Conservation (phyloP, 495 filamentous ascomycete species). For the Podospora fimiseda region DNA sequence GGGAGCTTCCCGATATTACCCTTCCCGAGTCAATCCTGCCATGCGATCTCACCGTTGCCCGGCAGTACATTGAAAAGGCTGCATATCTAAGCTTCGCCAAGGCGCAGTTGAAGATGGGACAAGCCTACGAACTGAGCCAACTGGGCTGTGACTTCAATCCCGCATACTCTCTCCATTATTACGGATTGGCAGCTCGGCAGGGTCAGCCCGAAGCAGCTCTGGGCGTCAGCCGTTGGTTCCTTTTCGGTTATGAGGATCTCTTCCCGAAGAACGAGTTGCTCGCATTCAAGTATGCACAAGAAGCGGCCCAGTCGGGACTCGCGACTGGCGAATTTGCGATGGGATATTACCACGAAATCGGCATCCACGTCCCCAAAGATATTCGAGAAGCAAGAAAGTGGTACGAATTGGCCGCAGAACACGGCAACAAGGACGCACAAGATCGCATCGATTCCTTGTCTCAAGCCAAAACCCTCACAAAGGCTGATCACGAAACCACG, state of each 20-base stretch:
- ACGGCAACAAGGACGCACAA: constrained; percentile 86
- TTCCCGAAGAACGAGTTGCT: constrained; percentile 94
- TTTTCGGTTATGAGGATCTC: constrained; percentile 84
- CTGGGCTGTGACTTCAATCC: constrained; percentile 94
- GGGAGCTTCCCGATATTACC: constrained; percentile 80
- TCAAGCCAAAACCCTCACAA: constrained; percentile 77
- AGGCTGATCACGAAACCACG: constrained; percentile 86
- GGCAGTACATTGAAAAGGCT: constrained; percentile 90
- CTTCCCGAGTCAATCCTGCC: constrained; percentile 67
- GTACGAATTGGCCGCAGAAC: constrained; percentile 85
- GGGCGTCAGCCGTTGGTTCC: constrained; percentile 97
- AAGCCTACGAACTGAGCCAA: constrained; percentile 89
- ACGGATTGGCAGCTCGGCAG: constrained; percentile 85
- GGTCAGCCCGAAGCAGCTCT: constrained; percentile 86
- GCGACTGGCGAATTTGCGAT: constrained; percentile 93
- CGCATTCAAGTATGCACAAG: constrained; percentile 82
- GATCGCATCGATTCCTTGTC: constrained; percentile 77
- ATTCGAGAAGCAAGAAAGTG: constrained; percentile 77
- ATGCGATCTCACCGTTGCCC: constrained; percentile 65
- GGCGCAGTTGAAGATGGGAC: constrained; percentile 95
- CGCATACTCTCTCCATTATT: constrained; percentile 87
- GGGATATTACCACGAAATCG: constrained; percentile 97
- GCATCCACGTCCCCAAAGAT: constrained; percentile 76
- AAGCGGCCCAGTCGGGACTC: constrained; percentile 72
- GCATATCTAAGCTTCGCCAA: constrained; percentile 96